These are phyloP conservation scores for Taphrina deformans DNA, from an alignment of 1,139 yeast species.

Conservation along the genomic window DNA sequence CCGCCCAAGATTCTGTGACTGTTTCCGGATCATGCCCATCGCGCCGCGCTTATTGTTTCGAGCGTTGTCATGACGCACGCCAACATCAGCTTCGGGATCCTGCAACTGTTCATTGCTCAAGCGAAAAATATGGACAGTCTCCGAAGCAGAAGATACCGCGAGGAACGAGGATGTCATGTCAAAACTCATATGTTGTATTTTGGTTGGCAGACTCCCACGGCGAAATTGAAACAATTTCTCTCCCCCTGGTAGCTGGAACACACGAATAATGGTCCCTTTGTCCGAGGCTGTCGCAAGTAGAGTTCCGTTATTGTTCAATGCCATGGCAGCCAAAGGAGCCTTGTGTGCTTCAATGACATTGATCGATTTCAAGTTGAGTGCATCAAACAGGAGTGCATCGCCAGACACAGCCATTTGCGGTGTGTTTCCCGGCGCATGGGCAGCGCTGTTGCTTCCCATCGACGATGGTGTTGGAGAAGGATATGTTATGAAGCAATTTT, in stretches of 20 bases:
- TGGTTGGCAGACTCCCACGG: slow-evolving; percentile 85
- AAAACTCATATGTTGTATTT: slow-evolving; percentile 78
- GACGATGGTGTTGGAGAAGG: slow-evolving; percentile 65
- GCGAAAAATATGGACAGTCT: slow-evolving; percentile 87
- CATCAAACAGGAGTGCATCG: slow-evolving; percentile 83
- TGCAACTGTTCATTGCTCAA: slow-evolving; percentile 40
- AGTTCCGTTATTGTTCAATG: slow-evolving; percentile 77
- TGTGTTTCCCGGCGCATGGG: slow-evolving; percentile 29
- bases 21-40: slow-evolving; percentile 47
- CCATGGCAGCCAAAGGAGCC: slow-evolving; percentile 74
- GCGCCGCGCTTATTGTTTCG: slow-evolving; percentile 9
- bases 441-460: slow-evolving; percentile 21
- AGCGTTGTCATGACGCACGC: background rate
- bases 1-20: slow-evolving; percentile 61
- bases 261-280: slow-evolving; percentile 88
- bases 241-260: slow-evolving; percentile 82
- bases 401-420: slow-evolving; percentile 55
- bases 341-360: slow-evolving; percentile 94
- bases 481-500: slow-evolving; percentile 71
- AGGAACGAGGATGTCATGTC: slow-evolving; percentile 72
- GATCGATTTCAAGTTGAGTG: slow-evolving; percentile 73
- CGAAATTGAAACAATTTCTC: slow-evolving; percentile 83
- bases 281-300: slow-evolving; percentile 91
- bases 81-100: slow-evolving; percentile 28
- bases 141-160: slow-evolving; percentile 85